phyloP scores from a whole-genome alignment of 139 green algal genomes.

The Microglena sp. region DNA sequence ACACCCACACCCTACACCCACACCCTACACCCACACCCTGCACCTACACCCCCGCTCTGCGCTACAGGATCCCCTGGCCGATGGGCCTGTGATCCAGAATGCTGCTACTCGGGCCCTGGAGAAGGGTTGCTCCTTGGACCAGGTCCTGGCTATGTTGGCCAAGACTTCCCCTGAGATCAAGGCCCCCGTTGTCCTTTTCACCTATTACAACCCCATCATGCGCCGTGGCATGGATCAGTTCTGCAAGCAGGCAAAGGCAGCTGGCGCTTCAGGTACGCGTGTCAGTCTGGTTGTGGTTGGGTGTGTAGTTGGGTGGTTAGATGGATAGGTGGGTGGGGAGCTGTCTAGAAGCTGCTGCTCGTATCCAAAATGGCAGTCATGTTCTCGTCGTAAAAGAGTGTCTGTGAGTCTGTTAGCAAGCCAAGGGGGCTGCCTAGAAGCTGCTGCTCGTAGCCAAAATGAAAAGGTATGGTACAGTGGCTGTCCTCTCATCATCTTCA shows the following conservation, averaged over 20 bases:
- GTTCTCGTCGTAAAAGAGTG: too few relatives aligned
- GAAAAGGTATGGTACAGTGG: too few relatives aligned
- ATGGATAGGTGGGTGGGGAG: too few relatives aligned
- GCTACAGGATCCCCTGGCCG: conserved; percentile 84
- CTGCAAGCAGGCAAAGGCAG: conserved; percentile 68
- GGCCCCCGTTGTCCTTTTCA: conserved; percentile 92
- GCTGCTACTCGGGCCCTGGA: conserved; percentile 82
- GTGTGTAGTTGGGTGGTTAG: too few relatives aligned
- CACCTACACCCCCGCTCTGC: not conserved
- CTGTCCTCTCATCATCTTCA: too few relatives aligned
- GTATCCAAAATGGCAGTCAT: too few relatives aligned
- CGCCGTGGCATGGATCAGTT: conserved; percentile 73
- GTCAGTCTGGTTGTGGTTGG: too few relatives aligned
- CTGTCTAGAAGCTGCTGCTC: too few relatives aligned
- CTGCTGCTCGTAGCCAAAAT: too few relatives aligned
- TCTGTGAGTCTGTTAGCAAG: too few relatives aligned
- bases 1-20: not conserved
- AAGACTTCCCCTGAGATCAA: conserved; percentile 42
- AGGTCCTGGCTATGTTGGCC: conserved; percentile 62
- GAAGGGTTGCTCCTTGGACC: conserved; percentile 62
- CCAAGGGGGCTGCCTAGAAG: too few relatives aligned
- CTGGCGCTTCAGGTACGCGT: conserved; percentile 68
- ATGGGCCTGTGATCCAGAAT: conserved; percentile 90
- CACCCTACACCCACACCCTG: not conserved
- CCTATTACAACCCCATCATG: conserved; percentile 99